Evolutionary conservation across 148 eudicot genomes (phyloP).

Genomic region (Persicaria tinctoria): DNA sequence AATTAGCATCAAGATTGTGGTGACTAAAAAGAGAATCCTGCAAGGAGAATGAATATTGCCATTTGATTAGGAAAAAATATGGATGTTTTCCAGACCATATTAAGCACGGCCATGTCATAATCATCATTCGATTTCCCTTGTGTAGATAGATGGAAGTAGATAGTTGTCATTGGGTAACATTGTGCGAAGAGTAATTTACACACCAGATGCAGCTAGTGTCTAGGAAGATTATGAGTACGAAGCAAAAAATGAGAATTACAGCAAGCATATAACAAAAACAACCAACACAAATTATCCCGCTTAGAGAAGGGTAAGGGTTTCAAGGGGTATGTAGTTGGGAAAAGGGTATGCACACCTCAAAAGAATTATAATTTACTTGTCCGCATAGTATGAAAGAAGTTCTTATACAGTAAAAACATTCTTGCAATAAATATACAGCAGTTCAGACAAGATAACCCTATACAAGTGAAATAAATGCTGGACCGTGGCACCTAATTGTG

Average conservation of each 20-base stretch:
- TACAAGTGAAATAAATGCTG: not conserved
- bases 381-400: not conserved
- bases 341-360: too few species aligned
- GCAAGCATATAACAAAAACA: not conserved
- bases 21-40: not conserved
- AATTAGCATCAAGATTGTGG: not conserved
- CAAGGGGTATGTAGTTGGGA: too few species aligned
- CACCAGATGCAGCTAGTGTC: not conserved
- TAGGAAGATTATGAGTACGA: not conserved
- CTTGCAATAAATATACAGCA: not conserved
- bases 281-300: too few species aligned
- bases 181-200: not conserved
- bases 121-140: not conserved
- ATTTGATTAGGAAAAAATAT: not conserved
- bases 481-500: not conserved
- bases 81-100: not conserved
- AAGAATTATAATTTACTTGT: not conserved
- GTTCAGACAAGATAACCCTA: not conserved
- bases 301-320: too few species aligned
- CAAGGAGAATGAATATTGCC: not conserved
- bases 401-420: not conserved
- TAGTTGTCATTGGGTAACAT: not conserved
- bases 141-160: constrained; percentile 1
- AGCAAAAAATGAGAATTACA: not conserved
- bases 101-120: not conserved